Base-by-base conservation (phyloP, 176 grass and related monocot species). In the Triticum monococcum region DNA sequence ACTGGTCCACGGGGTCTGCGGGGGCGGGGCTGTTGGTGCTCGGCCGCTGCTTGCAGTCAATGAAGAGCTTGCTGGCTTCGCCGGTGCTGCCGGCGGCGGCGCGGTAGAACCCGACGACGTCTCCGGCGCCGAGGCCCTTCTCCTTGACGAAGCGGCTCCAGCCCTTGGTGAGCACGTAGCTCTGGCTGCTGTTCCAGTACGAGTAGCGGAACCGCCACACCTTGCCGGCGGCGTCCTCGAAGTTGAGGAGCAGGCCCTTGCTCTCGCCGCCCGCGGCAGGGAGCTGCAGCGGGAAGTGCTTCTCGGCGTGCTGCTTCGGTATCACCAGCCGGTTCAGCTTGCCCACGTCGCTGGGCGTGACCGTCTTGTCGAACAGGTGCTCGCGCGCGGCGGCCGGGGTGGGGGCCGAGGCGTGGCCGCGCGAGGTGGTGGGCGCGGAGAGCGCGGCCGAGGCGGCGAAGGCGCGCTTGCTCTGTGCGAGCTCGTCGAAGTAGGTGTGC, bases 111-210 rank as follows among this genome's bases (percentile, higher is more conserved):
- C 80, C 88, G 80, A 98, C 88, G 70, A 89, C 81, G 82, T 95
- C 93, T 38, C 95, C 93, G 52, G 95, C 91, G 28, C 11, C 41
- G 37, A 98, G 92, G 5, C 86, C 85, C 69, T 98, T 98, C 83
- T 98, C 95, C 87, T 95, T 98, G 45, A 98, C 96, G 85, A 98
- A 98, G 54, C 96, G 88, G 82, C 93, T 98, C 96, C 96, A 98
- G 7, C 96, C 96, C 85, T 92, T 98, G 75, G 96, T 98, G 74
- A 98, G 93, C 46, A 98, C 96, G 92, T 98, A 98, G 87, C 96
- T 98, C 89, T 98, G 96, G 88, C 93, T 95, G 87, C 96, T 98
- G 77, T 98, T 98, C 96, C 96, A 98, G 87, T 98, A 98, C 4
- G 96, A 98, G 88, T 98, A 98, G 16, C 96, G 88, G 79, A 98